These are phyloP conservation scores for Dactylis glomerata DNA, from an alignment of 176 grass and related monocot species.

Conservation along the genomic window DNA sequence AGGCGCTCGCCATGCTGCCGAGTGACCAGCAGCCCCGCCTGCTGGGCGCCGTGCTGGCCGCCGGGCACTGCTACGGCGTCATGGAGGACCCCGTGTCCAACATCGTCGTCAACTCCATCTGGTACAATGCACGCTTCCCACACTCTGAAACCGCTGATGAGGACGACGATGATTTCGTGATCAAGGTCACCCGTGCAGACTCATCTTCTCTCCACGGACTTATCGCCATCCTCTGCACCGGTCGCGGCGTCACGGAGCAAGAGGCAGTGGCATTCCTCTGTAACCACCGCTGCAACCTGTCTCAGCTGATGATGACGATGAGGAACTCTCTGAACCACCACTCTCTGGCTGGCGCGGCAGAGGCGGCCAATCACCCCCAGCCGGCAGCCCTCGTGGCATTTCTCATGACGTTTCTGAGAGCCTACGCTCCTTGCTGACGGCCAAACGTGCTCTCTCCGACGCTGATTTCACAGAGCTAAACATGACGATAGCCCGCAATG, in stretches of 20 bases:
- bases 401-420: background rate
- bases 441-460: background rate
- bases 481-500: background rate
- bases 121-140: background rate
- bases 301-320: background rate
- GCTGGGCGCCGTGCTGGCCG: background rate
- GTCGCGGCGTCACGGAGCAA: background rate
- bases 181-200: background rate
- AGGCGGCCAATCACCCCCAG: background rate
- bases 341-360: background rate
- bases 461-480: background rate
- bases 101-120: background rate
- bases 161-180: too few species aligned
- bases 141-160: background rate
- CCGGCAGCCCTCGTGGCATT: background rate
- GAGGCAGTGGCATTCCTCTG: background rate
- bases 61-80: background rate
- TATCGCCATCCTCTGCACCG: background rate
- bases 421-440: background rate
- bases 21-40: background rate
- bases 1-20: background rate
- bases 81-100: background rate
- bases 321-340: background rate
- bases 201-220: background rate
- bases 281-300: background rate